Base-by-base conservation (phyloP, 2,329 filamentous ascomycete genomes). In the Tolypocladium guangdongense region DNA sequence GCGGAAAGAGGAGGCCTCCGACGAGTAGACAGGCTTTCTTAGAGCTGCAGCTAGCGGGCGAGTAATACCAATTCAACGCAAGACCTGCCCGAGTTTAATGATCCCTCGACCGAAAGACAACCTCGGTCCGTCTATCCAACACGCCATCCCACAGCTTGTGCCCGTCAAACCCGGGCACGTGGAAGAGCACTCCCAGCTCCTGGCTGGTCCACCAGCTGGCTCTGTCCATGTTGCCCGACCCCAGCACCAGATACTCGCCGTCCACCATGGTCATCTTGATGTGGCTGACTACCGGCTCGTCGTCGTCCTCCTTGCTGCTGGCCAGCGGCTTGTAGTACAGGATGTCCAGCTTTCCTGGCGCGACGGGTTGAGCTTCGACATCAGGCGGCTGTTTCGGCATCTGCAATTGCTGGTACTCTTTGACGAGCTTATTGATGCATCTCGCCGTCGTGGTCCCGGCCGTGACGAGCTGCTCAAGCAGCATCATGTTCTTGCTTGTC, bases 181-280 rank as follows among this genome's bases (percentile, higher is more conserved):
- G 69, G 52, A 83, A 77, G 41, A 83, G 62, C 33, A 93, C 73
- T 1, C 88, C 88, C 24, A 93, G 71, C 69, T 95, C 89, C 68
- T 93, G 89, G 66, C 87, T 91, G 6, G 89, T 93, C 68, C 82
- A 91, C 87, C 87, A 93, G 64, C 87, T 91, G 8, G 89, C 88
- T 1, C 88, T 79, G 68, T 95, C 89, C 76, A 91, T 82, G 64
- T 95, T 95, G 1, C 88, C 88, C 20, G 87, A 91, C 0, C 89
- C 89, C 3, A 93, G 70, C 1, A 93, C 75, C 1, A 84, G 74
- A 22, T 83, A 81, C 56, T 82, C 74, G 1, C 75, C 74, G 64
- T 95, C 89, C 3, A 92, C 78, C 52, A 90, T 76, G 0, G 82
- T 86, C 63, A 90, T 76, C 67, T 95, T 95, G 54, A 92, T 73